phyloP scores from a whole-genome alignment of 2,329 filamentous ascomycete genomes.

The Diaporthe citriasiana region DNA sequence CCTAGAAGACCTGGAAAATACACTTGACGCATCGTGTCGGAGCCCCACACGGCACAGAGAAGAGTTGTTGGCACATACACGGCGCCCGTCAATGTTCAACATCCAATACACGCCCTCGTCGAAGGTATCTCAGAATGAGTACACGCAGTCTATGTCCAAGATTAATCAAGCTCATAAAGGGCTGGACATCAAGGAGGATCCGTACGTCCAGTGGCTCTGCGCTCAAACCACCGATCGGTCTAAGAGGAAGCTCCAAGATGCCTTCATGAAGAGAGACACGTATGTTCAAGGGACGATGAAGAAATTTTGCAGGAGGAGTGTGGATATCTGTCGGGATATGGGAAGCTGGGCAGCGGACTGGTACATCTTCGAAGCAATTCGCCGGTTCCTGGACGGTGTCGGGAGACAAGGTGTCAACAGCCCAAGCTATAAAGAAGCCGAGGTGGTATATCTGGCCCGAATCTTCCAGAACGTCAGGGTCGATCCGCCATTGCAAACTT shows the following conservation, averaged over 20 bases:
- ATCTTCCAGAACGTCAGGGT: conserved; percentile 52
- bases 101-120: conserved; percentile 50
- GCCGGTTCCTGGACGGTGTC: conserved; percentile 48
- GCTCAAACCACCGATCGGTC: conserved; percentile 58
- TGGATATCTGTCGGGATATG: conserved; percentile 68
- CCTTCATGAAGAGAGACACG: conserved; percentile 62
- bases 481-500: background rate
- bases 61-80: conserved; percentile 77
- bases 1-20: conserved; percentile 75
- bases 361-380: conserved; percentile 69
- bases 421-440: conserved; percentile 62
- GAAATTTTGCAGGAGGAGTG: conserved; percentile 64
- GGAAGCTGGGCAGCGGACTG: conserved; percentile 79
- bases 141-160: conserved; percentile 57
- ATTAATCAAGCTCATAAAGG: conserved; percentile 57
- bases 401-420: conserved; percentile 45
- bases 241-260: conserved; percentile 54
- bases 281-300: conserved; percentile 69
- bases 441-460: conserved; percentile 69
- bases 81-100: conserved; percentile 70
- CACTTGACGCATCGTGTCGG: conserved; percentile 77
- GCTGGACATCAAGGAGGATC: conserved; percentile 73
- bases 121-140: conserved; percentile 4
- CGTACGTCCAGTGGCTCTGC: conserved; percentile 65
- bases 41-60: conserved; percentile 78